phyloP scores from a whole-genome alignment of 1,284 basidiomycete genomes.

The Athelia psychrophila region DNA sequence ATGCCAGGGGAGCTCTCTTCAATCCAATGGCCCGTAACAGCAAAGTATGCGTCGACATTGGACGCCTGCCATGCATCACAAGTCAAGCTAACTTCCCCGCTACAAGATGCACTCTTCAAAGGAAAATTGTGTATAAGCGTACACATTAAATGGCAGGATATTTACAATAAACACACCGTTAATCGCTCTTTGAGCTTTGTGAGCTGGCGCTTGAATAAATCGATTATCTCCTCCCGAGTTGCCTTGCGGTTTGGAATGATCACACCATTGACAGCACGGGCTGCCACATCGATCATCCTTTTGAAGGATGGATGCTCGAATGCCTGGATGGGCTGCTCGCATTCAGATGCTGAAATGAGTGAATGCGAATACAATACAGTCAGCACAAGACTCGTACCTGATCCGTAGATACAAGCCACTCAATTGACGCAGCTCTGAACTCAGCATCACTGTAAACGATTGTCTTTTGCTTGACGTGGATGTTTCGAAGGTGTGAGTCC shows the following conservation, averaged over 20 bases:
- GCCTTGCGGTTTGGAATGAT: neutral
- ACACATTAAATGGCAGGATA: conserved; percentile 10
- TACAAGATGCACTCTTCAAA: neutral
- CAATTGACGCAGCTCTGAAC: conserved; percentile 17
- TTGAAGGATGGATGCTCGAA: conserved; percentile 21
- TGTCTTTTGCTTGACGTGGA: neutral
- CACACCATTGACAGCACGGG: conserved; percentile 12
- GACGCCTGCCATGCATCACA: conserved; percentile 18
- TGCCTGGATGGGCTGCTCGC: conserved; percentile 19
- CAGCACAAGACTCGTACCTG: conserved; percentile 20
- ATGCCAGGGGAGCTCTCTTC: conserved; percentile 6
- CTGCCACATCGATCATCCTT: conserved; percentile 20
- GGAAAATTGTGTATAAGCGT: no score
- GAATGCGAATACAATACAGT: neutral
- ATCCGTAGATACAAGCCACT: conserved; percentile 25
- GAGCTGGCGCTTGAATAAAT: neutral
- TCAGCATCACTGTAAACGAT: conserved; percentile 13
- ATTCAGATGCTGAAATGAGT: neutral
- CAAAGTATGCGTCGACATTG: conserved; percentile 9
- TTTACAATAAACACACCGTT: neutral
- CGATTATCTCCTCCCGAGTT: neutral
- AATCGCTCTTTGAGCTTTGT: neutral
- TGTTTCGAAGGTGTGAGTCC: neutral
- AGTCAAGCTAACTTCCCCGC: conserved; percentile 7
- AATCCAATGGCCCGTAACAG: neutral